A percentile compares a stretch with the other conserved stretches of the same genome.
These are phyloP conservation scores for Agroathelia rolfsii DNA, from an alignment of 1,284 basidiomycete species.

Conservation along the genomic window DNA sequence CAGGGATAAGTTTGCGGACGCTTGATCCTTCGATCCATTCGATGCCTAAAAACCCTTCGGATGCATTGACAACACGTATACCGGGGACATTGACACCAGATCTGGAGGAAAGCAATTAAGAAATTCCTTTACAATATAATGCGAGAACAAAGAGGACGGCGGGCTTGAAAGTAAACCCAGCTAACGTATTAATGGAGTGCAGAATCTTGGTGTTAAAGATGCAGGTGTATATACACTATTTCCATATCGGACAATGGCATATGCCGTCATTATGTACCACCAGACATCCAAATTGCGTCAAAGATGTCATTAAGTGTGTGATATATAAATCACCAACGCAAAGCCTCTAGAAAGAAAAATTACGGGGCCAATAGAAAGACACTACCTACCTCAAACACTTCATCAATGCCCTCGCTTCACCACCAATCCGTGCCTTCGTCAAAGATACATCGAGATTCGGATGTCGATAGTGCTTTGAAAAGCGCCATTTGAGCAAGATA, in stretches of 20 bases:
- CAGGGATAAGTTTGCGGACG: conserved; percentile 68
- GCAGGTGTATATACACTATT: no score
- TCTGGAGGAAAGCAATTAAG: no score
- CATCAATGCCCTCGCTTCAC: conserved; percentile 82
- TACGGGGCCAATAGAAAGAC: conserved; percentile 1
- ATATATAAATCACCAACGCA: conserved; percentile 3
- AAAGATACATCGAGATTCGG: conserved; percentile 69
- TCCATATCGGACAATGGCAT: no score
- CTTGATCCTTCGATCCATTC: conserved; percentile 88
- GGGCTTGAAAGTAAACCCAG: no score
- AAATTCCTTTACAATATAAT: no score
- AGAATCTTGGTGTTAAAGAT: no score
- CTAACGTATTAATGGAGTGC: no score
- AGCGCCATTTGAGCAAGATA: conserved; percentile 85
- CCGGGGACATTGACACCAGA: conserved; percentile 84
- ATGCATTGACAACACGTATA: conserved; percentile 78
- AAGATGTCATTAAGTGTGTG: neutral
- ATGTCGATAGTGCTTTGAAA: conserved; percentile 89
- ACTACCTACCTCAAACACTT: conserved; percentile 64
- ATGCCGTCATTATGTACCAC: no score
- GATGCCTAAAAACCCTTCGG: conserved; percentile 75
- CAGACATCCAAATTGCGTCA: neutral
- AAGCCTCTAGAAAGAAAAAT: neutral
- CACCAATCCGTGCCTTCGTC: conserved; percentile 73
- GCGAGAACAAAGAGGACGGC: no score